These are phyloP conservation scores for Calonectria leucothoes DNA, from an alignment of 2,329 filamentous ascomycete species.

Conservation along the genomic window DNA sequence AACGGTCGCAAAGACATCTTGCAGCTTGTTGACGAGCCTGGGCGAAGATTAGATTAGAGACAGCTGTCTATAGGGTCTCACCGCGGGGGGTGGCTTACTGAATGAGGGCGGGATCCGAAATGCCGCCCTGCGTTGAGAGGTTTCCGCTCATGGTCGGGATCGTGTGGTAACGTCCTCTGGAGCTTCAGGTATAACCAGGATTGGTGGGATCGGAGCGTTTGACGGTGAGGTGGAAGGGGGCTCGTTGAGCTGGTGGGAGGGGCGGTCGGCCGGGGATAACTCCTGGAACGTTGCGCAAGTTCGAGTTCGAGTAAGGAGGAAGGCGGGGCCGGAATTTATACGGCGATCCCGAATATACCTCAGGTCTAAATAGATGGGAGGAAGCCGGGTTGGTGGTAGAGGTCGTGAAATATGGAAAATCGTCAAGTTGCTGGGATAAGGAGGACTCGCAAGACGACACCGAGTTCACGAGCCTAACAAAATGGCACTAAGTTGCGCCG, in stretches of 20 bases:
- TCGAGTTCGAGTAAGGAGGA: neutral
- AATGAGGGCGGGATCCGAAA: constrained; percentile 75
- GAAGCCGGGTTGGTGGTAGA: constrained; percentile 26
- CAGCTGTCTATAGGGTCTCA: constrained; percentile 26
- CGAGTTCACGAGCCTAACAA: constrained; percentile 47
- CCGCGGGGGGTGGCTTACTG: constrained; percentile 58
- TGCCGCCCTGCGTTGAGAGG: constrained; percentile 64
- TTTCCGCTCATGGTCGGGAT: constrained; percentile 48
- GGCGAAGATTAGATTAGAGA: constrained; percentile 33
- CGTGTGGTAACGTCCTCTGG: constrained; percentile 23
- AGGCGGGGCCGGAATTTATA: neutral
- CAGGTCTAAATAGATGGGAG: constrained; percentile 16
- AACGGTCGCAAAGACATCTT: constrained; percentile 99
- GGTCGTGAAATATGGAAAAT: constrained; percentile 34
- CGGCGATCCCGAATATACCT: neutral
- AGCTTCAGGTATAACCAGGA: constrained; percentile 20
- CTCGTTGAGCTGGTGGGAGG: constrained; percentile 17
- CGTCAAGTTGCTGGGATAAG: constrained; percentile 44
- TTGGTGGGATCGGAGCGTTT: constrained; percentile 26
- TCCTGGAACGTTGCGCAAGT: constrained; percentile 28
- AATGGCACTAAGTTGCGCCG: constrained; percentile 42
- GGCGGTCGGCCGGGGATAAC: constrained; percentile 36
- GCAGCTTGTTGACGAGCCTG: constrained; percentile 96
- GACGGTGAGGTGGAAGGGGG: constrained; percentile 26
- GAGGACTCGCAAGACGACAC: constrained; percentile 47